phyloP scores from a whole-genome alignment of 2,329 filamentous ascomycete genomes.

The Pestalotiopsis sp. region DNA sequence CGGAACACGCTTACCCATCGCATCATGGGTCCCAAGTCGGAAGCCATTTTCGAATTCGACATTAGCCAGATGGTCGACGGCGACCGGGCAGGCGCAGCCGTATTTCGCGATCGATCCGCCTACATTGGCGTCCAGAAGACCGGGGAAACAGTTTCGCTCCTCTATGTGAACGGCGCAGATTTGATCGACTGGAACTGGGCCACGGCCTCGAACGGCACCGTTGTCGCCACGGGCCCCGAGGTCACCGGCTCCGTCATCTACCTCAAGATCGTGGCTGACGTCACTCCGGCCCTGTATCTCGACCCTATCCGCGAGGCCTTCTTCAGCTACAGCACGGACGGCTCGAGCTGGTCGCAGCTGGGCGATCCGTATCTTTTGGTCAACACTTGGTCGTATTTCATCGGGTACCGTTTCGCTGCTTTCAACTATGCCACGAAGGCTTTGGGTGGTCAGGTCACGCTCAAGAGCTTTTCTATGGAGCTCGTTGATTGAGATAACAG shows the following conservation, averaged over 20 bases:
- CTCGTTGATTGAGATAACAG: slow-evolving; percentile 33
- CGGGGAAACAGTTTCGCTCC: slow-evolving; percentile 25
- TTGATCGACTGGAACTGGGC: slow-evolving; percentile 17
- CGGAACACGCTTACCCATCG: slow-evolving; percentile 49
- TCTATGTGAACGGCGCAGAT: slow-evolving; percentile 37
- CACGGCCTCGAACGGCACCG: slow-evolving; percentile 24
- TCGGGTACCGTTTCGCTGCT: slow-evolving; percentile 48
- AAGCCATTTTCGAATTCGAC: slow-evolving; percentile 51
- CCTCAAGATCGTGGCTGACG: slow-evolving; percentile 38
- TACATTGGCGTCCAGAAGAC: slow-evolving; percentile 52
- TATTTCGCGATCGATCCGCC: slow-evolving; percentile 53
- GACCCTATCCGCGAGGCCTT: slow-evolving; percentile 25
- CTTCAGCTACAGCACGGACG: slow-evolving; percentile 45
- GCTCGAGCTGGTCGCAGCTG: slow-evolving; percentile 34
- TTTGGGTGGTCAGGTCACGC: slow-evolving; percentile 37
- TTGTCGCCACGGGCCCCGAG: slow-evolving; percentile 26
- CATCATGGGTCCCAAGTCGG: slow-evolving; percentile 45
- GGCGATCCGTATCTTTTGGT: slow-evolving; percentile 36
- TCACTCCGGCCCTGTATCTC: slow-evolving; percentile 20
- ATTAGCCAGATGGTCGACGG: slow-evolving; percentile 49
- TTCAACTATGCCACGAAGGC: slow-evolving; percentile 49
- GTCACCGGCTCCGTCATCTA: slow-evolving; percentile 33
- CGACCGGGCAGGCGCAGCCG: slow-evolving; percentile 51
- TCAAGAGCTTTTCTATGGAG: slow-evolving; percentile 19
- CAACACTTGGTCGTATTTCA: slow-evolving; percentile 45